Base-by-base conservation (phyloP, 75 land plant genomes). In the Selaginella moellendorffii region DNA sequence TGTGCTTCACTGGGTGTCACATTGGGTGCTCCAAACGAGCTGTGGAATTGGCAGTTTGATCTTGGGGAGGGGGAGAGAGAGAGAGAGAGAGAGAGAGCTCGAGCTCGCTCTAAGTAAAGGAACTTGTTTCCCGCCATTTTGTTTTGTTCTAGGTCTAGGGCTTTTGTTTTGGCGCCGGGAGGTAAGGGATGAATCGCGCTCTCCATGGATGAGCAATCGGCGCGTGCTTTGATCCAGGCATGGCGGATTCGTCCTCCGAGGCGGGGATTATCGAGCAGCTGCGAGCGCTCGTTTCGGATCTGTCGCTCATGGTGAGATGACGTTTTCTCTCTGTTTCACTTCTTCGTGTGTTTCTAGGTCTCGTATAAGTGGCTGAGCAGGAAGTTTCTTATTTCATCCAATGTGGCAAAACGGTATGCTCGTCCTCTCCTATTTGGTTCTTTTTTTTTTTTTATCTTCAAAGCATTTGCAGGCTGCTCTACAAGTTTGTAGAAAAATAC, bases 331-430 rank as follows among this genome's bases (percentile, higher is more conserved):
- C 26, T 67, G 22, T 65, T 36, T 23, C 64, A 27, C 54, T 29
- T 31, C 1, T 54, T 28, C 2, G 2, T 12, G 1, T 28, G 54
- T 28, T 30, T 29, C 26, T 83, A 88, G 96, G 84, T 89, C 62
- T 89, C 96, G 1, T 89, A 89, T 68, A 89, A 89, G 67, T 88
- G 96, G 90, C 78, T 89, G 25, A 89, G 96, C 72, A 79, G 90
- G 26, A 86, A 81, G 20, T 89, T 76, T 58, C 79, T 71, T 53
- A 69, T 89, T 22, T 73, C 90, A 24, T 85, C 96, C 20, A 81
- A 83, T 70, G 75, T 51, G 60, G 90, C 96, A 51, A 89, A 89
- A 77, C 81, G 89, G 96, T 85, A 71, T 27, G 23, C 14, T 0
- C 28, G 24, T 14, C 8, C 20, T 2, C 9, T 1, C 59, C 19